Conservation (phyloP, 2,329 filamentous ascomycete species). For the Tolypocladium endophyticum region DNA sequence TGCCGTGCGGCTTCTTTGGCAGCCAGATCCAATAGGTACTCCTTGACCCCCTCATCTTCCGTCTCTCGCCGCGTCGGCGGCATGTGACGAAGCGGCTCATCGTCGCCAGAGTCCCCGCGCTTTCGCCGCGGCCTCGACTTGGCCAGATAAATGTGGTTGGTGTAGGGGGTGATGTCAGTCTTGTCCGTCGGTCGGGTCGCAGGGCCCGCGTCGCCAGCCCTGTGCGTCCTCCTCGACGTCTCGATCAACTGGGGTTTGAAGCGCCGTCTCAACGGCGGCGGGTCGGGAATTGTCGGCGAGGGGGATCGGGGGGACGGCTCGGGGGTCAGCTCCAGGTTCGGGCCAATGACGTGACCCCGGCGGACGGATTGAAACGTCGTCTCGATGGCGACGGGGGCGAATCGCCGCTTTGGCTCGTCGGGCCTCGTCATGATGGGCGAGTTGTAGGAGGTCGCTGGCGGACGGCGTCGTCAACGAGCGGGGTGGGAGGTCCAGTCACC, state of each 20-base stretch:
- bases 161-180: conserved; percentile 60
- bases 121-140: conserved; percentile 27
- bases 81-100: conserved; percentile 18
- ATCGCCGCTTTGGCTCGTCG: conserved; percentile 42
- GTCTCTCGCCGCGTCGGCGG: conserved; percentile 49
- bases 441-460: conserved; percentile 2
- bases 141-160: conserved; percentile 46
- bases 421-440: conserved; percentile 23
- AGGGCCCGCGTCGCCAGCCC: conserved; percentile 52
- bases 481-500: neutral
- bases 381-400: conserved; percentile 61
- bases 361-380: conserved; percentile 55
- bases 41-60: conserved; percentile 65
- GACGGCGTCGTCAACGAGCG: neutral
- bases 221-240: conserved; percentile 62
- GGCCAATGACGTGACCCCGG: conserved; percentile 21
- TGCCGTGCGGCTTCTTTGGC: conserved; percentile 72
- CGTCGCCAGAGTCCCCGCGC: conserved; percentile 17
- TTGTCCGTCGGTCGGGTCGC: conserved; percentile 56
- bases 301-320: conserved; percentile 41
- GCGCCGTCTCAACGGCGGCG: conserved; percentile 31
- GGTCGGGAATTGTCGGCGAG: conserved; percentile 29
- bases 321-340: conserved; percentile 47
- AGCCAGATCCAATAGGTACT: conserved; percentile 69
- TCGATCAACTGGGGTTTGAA: conserved; percentile 78